Conservation (phyloP, 192 early-diverging fungal species). For the Chytriomyces hyalinus region DNA sequence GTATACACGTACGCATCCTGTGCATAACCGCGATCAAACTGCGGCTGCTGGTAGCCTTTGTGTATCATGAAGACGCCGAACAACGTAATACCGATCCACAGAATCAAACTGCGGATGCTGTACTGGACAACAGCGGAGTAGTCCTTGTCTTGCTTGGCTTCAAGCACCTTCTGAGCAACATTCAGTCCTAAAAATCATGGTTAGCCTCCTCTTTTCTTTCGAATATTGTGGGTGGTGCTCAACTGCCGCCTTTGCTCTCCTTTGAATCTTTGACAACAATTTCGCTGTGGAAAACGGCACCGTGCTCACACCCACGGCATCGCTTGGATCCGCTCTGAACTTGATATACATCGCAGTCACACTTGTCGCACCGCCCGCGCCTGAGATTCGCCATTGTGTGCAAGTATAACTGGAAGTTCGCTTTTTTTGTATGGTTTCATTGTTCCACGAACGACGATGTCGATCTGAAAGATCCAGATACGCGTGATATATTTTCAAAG, state of each 20-base stretch:
- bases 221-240: neutral
- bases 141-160: conserved; percentile 25
- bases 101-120: conserved; percentile 18
- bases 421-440: too few species aligned
- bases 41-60: neutral
- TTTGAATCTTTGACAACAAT: neutral
- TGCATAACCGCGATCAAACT: conserved; percentile 33
- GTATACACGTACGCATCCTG: conserved; percentile 37
- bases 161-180: conserved; percentile 16
- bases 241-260: neutral
- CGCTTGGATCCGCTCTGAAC: conserved; percentile 23
- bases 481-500: too few species aligned
- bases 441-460: too few species aligned
- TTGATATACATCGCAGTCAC: conserved; percentile 6
- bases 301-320: conserved; percentile 28
- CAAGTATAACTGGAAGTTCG: too few species aligned
- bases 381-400: conserved; percentile 14
- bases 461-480: too few species aligned
- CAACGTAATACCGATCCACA: conserved; percentile 4
- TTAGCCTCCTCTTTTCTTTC: neutral
- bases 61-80: neutral
- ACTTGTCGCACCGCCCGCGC: conserved; percentile 27
- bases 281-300: conserved; percentile 21
- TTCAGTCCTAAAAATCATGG: conserved; percentile 9
- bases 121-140: conserved; percentile 25